Conservation (phyloP, 805 yeast species). For the Komagataella pastoris region DNA sequence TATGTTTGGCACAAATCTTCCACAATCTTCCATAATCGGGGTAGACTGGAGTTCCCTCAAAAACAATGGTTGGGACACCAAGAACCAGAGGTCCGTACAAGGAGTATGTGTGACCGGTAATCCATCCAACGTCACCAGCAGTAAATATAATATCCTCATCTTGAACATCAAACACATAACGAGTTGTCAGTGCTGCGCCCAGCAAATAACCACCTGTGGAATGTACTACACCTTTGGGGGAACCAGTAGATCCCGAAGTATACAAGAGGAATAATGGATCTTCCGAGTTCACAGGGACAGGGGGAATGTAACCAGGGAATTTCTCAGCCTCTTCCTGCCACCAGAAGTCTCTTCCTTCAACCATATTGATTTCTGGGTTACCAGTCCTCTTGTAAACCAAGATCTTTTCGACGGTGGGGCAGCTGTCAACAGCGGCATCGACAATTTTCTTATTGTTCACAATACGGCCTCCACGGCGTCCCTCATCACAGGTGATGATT, state of each 20-base stretch:
- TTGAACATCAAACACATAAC: constrained; percentile 88
- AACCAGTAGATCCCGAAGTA: constrained; percentile 97
- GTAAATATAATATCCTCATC: constrained; percentile 82
- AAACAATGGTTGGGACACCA: constrained; percentile 87
- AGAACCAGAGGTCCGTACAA: constrained; percentile 83
- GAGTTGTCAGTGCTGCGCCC: constrained; percentile 86
- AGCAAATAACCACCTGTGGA: constrained; percentile 88
- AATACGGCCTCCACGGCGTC: constrained; percentile 89
- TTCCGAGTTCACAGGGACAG: constrained; percentile 78
- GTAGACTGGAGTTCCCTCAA: constrained; percentile 96
- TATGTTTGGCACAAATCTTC: constrained; percentile 87
- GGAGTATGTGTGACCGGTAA: constrained; percentile 95
- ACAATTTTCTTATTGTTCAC: constrained; percentile 89
- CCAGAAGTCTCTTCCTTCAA: constrained; percentile 77
- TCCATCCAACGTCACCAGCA: constrained; percentile 99
- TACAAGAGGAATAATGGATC: constrained; percentile 92
- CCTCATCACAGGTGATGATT: constrained; percentile 90
- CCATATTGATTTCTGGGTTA: constrained; percentile 54
- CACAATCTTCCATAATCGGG: constrained; percentile 94
- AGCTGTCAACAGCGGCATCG: constrained; percentile 75
- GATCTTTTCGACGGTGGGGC: constrained; percentile 70
- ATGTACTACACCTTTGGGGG: constrained; percentile 97
- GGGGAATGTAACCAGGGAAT: constrained; percentile 78
- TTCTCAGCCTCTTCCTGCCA: constrained; percentile 87
- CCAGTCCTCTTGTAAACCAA: constrained; percentile 87